A percentile compares a stretch with the other conserved stretches of the same genome.
Evolutionary conservation across 768 basidiomycete genomes (phyloP).

Genomic region (Sporobolomyces pararoseus): DNA sequence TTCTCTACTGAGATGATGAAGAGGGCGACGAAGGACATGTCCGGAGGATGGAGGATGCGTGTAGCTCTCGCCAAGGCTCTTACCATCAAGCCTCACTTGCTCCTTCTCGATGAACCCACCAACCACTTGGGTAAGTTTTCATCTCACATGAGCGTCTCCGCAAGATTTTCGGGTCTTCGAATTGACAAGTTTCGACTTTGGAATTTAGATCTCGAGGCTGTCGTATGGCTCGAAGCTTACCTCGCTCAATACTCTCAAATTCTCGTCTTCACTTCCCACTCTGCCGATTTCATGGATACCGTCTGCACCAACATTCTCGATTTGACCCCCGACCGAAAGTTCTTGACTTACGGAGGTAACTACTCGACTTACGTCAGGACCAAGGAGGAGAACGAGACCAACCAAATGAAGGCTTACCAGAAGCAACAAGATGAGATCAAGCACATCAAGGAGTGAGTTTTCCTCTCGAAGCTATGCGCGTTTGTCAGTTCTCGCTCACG

Average conservation of each 20-base stretch:
- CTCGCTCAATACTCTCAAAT: conserved; percentile 98
- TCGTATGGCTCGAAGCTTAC: conserved; percentile 98
- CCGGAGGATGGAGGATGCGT: conserved; percentile 98
- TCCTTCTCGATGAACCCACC: conserved; percentile 77
- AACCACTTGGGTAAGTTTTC: conserved; percentile 44
- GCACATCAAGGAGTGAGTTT: conserved; percentile 88
- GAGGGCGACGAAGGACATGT: conserved; percentile 97
- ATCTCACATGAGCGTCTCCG: too few species aligned
- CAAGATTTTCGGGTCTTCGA: neutral
- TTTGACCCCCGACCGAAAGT: conserved; percentile 64
- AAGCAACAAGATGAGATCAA: conserved; percentile 97
- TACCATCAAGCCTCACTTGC: conserved; percentile 91
- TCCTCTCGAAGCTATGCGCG: neutral
- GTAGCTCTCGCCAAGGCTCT: conserved; percentile 92
- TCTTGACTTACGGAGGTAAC: conserved; percentile 92
- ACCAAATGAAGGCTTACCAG: conserved; percentile 98
- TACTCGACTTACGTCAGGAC: conserved; percentile 97
- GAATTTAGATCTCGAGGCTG: conserved; percentile 75
- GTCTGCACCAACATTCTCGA: conserved; percentile 99
- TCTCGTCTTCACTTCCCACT: conserved; percentile 93
- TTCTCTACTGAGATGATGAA: conserved; percentile 89
- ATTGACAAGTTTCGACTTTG: conserved; percentile 56
- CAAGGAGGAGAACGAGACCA: conserved; percentile 94
- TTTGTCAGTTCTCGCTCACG: too few species aligned
- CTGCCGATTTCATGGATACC: conserved; percentile 98